Evolutionary conservation across 2,329 filamentous ascomycete genomes (phyloP), one percentile per base, ranked within the genome.

Genomic region (Beauveria scarabaeidicola): DNA sequence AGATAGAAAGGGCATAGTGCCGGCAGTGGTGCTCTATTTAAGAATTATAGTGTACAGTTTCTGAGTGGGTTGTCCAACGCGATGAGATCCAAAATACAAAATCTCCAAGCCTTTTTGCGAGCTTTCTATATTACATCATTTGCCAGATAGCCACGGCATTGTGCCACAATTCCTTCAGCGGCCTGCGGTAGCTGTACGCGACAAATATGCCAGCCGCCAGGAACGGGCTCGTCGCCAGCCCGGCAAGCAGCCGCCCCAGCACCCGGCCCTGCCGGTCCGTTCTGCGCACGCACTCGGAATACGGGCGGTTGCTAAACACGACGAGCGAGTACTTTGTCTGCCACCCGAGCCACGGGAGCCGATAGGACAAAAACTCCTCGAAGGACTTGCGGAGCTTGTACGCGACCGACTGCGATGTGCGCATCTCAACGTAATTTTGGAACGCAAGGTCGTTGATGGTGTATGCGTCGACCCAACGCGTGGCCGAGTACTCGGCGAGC

Each of bases 391-490:
- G 84, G 10, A 94, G 71, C 38, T 87, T 82, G 69, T 97, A 97
- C 0, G 87, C 69, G 0, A 83, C 86, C 1, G 86, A 91, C 9
- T 97, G 94, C 3, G 89, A 89, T 0, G 87, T 83, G 10, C 92
- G 85, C 94, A 99, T 99, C 74, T 99, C 94, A 52, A 87, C 80
- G 71, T 97, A 97, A 70, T 99, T 99, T 51, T 90, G 82, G 36
- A 95, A 80, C 0, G 94, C 94, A 3, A 99, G 82, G 66, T 96
- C 90, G 68, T 95, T 96, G 76, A 99, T 97, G 0, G 91, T 86
- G 66, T 93, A 85, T 0, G 91, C 89, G 67, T 99, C 93, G 0
- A 84, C 81, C 4, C 86, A 83, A 3, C 94, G 87, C 56, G 88
- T 77, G 1, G 78, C 74, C 0, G 90, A 90, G 76, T 97, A 99